Percentiles rank a stretch among this genome's conserved stretches.
Conservation (phyloP, 805 yeast genomes). For the Yarrowia sp. region DNA sequence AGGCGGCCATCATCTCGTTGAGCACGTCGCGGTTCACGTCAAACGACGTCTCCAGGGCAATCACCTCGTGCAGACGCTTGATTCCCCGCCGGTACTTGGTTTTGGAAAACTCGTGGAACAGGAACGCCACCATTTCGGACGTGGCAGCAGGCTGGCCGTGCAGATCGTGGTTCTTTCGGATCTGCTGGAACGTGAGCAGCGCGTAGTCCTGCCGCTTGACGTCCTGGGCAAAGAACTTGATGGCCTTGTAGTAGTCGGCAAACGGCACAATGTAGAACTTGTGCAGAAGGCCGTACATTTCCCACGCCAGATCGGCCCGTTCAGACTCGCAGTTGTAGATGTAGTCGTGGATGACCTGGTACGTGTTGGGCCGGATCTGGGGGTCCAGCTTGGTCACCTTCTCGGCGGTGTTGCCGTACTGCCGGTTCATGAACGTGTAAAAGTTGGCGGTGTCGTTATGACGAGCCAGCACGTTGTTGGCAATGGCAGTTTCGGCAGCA, state of each 20-base stretch:
- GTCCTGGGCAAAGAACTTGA: conserved; percentile 59
- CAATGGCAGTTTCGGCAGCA: conserved; percentile 51
- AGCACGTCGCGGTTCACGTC: conserved; percentile 63
- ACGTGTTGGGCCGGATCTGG: conserved; percentile 41
- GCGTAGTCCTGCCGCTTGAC: conserved; percentile 67
- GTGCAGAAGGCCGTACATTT: conserved; percentile 63
- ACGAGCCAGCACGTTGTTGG: conserved; percentile 47
- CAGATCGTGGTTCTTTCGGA: conserved; percentile 62
- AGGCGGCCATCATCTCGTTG: conserved; percentile 70
- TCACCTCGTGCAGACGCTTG: conserved; percentile 63
- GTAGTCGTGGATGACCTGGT: conserved; percentile 56
- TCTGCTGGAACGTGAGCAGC: conserved; percentile 63
- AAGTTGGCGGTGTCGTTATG: conserved; percentile 54
- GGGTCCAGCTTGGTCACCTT: conserved; percentile 26
- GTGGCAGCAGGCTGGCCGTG: conserved; percentile 61
- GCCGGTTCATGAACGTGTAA: conserved; percentile 50
- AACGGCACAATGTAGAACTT: conserved; percentile 63
- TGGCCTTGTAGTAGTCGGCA: conserved; percentile 64
- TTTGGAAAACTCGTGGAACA: conserved; percentile 68
- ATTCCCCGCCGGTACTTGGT: conserved; percentile 69
- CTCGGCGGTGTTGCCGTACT: conserved; percentile 49
- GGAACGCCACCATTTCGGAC: conserved; percentile 63
- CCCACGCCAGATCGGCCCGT: conserved; percentile 58
- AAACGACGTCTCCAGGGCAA: conserved; percentile 67
- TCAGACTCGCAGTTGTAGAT: conserved; percentile 52